Conservation (phyloP, 768 basidiomycete genomes). For the Boletus sp. region DNA sequence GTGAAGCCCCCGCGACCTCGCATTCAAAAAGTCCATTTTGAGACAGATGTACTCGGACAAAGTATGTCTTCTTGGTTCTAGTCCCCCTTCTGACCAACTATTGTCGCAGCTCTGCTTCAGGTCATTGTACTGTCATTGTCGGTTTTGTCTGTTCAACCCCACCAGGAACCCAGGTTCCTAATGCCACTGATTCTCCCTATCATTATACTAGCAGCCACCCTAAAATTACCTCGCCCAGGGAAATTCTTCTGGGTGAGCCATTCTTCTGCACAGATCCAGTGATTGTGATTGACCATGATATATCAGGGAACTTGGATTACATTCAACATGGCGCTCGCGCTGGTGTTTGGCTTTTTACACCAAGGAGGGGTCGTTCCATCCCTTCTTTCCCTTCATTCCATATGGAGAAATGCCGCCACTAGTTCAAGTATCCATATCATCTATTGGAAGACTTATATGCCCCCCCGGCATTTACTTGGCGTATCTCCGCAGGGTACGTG, state of each 20-base stretch:
- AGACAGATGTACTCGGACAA: slow-evolving; percentile 13
- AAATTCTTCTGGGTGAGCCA: slow-evolving; percentile 33
- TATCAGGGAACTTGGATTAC: slow-evolving; percentile 28
- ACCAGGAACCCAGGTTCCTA: slow-evolving; percentile 41
- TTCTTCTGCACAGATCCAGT: not conserved
- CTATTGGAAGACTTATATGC: slow-evolving; percentile 43
- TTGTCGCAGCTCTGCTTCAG: slow-evolving; percentile 27
- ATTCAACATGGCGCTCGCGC: slow-evolving; percentile 28
- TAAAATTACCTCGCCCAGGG: slow-evolving; percentile 25
- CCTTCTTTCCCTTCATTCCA: slow-evolving; percentile 31
- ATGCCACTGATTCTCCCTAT: slow-evolving; percentile 34
- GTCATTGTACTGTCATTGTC: slow-evolving; percentile 29
- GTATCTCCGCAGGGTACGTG: slow-evolving; percentile 23
- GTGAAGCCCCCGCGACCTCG: not conserved
- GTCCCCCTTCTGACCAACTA: not conserved
- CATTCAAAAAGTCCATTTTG: slow-evolving; percentile 6
- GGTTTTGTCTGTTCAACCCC: slow-evolving; percentile 34
- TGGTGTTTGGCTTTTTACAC: slow-evolving; percentile 37
- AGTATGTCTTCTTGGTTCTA: slow-evolving; percentile 5
- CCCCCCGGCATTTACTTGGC: slow-evolving; percentile 36
- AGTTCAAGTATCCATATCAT: slow-evolving; percentile 17
- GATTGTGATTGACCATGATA: not conserved
- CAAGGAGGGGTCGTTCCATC: slow-evolving; percentile 43
- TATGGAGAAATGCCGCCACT: slow-evolving; percentile 7
- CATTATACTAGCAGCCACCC: slow-evolving; percentile 28